Evolutionary conservation across 805 yeast species (phyloP).

Genomic region (Candida golubevii): DNA sequence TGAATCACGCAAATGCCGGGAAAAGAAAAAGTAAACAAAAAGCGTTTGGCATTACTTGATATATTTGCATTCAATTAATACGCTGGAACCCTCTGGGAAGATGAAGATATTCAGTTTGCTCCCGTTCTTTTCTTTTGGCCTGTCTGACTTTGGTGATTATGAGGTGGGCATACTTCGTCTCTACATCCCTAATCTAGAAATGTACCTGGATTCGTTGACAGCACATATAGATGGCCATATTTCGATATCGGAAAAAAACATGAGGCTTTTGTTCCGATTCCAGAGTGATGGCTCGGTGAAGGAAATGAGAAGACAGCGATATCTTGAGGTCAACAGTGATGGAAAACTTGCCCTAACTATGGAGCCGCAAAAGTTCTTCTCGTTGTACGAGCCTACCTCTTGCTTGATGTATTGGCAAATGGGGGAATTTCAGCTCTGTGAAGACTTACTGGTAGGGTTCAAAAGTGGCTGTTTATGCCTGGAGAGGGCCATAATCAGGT

Average conservation of each 20-base stretch:
- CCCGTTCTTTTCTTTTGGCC: too few species aligned
- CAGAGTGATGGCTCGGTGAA: background rate
- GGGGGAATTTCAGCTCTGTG: background rate
- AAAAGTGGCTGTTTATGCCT: background rate
- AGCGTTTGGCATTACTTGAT: too few species aligned
- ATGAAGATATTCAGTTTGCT: too few species aligned
- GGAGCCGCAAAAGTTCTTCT: background rate
- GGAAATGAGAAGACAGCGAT: background rate
- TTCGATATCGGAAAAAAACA: background rate
- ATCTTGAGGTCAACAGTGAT: background rate
- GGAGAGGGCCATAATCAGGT: background rate
- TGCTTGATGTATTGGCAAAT: background rate
- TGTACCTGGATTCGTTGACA: background rate
- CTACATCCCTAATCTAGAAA: background rate
- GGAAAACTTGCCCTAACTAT: background rate
- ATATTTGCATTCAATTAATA: too few species aligned
- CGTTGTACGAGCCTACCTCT: background rate
- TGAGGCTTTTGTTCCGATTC: background rate
- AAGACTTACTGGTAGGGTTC: background rate
- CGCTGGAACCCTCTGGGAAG: too few species aligned
- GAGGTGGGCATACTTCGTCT: background rate
- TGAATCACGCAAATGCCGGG: too few species aligned
- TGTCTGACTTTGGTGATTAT: background rate
- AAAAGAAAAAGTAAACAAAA: too few species aligned
- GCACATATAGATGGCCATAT: background rate